Evolutionary conservation across 2,329 filamentous ascomycete genomes (phyloP).

Genomic region (Aspergillus ustus): DNA sequence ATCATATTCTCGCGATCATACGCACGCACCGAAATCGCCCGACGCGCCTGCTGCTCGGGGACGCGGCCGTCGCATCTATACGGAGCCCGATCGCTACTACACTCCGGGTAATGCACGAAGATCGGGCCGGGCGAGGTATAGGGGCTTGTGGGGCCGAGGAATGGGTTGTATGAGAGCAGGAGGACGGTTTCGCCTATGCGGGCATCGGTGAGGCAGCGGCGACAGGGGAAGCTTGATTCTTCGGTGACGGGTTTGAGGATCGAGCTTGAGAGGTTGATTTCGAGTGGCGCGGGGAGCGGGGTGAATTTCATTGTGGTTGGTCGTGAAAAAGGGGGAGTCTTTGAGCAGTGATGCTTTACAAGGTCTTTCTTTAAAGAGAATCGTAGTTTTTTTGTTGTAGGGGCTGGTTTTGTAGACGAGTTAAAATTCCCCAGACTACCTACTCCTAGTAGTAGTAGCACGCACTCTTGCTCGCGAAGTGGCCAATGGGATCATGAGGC

Average conservation of each 20-base stretch:
- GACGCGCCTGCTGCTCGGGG: neutral
- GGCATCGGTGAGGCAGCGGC: neutral
- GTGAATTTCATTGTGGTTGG: neutral
- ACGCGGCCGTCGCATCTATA: neutral
- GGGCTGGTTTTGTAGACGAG: too few relatives aligned
- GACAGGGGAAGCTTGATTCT: neutral
- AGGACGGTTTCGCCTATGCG: neutral
- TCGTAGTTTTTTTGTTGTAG: too few relatives aligned
- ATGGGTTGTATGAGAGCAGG: neutral
- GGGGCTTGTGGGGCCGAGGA: neutral
- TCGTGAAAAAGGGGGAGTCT: too few relatives aligned
- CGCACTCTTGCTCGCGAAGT: too few relatives aligned
- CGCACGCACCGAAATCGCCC: neutral
- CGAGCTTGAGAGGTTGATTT: neutral
- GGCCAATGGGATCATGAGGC: too few relatives aligned
- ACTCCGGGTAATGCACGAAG: neutral
- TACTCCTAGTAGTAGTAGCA: too few relatives aligned
- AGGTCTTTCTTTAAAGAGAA: too few relatives aligned
- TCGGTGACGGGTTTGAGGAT: neutral
- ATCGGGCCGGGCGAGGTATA: neutral
- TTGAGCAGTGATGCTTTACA: too few relatives aligned
- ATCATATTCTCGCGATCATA: neutral
- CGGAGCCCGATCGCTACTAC: neutral
- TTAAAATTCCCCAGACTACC: too few relatives aligned
- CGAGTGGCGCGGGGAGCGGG: neutral